A percentile compares a stretch with the other conserved stretches of the same genome.
These are phyloP conservation scores for Obelidium mucronatum DNA, from an alignment of 192 early-diverging fungal genomes.

Conservation along the genomic window DNA sequence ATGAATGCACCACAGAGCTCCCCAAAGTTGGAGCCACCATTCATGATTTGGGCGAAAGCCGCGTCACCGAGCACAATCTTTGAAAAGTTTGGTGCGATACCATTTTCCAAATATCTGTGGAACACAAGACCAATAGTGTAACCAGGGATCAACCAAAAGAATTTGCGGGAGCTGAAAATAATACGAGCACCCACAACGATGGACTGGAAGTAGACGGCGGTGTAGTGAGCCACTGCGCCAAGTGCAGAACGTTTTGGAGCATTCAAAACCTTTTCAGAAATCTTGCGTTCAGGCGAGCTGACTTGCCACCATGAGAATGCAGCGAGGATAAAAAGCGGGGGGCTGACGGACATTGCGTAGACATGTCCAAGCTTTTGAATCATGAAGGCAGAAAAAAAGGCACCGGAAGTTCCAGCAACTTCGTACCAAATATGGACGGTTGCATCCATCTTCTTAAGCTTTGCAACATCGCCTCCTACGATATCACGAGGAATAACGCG, in stretches of 20 bases:
- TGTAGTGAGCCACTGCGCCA: neutral
- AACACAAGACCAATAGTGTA: neutral
- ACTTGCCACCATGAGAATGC: neutral
- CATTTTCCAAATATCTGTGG: no score
- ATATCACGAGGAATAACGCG: constrained; percentile 62
- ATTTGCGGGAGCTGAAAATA: no score
- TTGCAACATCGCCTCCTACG: constrained; percentile 65
- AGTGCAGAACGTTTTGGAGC: neutral
- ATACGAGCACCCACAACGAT: neutral
- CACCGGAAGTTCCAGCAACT: constrained; percentile 43
- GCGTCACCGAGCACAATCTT: no score
- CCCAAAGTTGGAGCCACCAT: no score
- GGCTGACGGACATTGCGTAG: neutral
- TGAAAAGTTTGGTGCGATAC: no score
- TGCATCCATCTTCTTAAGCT: constrained; percentile 68
- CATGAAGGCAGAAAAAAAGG: no score
- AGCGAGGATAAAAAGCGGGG: neutral
- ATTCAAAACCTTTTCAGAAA: neutral
- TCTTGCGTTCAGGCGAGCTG: neutral
- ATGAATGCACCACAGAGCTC: no score
- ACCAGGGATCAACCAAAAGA: neutral
- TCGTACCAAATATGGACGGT: constrained; percentile 67
- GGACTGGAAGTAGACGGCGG: neutral
- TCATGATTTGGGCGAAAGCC: no score
- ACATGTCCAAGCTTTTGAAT: no score